A percentile compares a stretch with the other conserved stretches of the same genome.
These are phyloP conservation scores for Cryphonectria japonica DNA, from an alignment of 2,329 filamentous ascomycete species.

Conservation along the genomic window DNA sequence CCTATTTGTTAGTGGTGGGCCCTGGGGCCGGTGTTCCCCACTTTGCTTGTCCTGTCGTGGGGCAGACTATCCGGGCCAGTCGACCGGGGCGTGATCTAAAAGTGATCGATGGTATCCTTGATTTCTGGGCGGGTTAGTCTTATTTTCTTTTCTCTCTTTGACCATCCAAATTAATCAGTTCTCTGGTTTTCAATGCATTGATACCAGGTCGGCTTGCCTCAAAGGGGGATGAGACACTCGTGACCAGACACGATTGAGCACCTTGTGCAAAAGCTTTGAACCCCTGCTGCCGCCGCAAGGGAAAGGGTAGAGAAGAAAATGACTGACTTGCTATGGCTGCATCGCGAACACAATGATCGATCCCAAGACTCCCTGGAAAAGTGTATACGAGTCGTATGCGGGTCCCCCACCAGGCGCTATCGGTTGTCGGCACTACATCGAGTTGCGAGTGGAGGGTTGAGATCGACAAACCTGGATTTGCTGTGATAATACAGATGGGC, in stretches of 20 bases:
- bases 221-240: neutral
- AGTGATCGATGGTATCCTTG: neutral
- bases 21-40: neutral
- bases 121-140: too few relatives aligned
- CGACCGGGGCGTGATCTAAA: neutral
- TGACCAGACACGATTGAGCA: neutral
- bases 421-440: neutral
- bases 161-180: neutral
- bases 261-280: neutral
- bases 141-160: too few relatives aligned
- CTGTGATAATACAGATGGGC: neutral
- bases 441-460: neutral
- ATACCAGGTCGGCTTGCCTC: neutral
- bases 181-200: neutral
- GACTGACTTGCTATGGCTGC: neutral
- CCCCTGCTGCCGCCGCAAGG: neutral
- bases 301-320: neutral
- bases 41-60: neutral
- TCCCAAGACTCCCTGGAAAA: neutral
- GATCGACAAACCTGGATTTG: neutral
- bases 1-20: slow-evolving; percentile 6
- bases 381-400: neutral
- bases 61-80: neutral
- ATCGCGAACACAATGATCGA: neutral
- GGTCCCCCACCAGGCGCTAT: neutral